phyloP scores from a whole-genome alignment of 2,329 filamentous ascomycete species.

The Botrytis medusae region DNA sequence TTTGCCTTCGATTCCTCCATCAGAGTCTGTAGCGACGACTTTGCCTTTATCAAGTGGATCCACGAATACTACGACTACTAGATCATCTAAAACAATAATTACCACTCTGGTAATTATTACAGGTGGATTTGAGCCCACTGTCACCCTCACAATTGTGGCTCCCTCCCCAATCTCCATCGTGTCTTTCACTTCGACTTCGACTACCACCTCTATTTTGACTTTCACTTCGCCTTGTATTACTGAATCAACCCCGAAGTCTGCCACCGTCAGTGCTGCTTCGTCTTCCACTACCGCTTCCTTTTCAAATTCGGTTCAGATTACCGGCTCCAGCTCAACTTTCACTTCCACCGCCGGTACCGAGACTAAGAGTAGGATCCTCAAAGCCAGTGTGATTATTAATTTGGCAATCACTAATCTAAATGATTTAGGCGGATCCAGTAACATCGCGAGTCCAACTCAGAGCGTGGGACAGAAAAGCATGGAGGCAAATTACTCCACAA shows the following conservation, averaged over 20 bases:
- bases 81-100: neutral
- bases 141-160: neutral
- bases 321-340: neutral
- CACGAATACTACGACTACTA: neutral
- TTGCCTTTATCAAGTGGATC: neutral
- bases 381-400: neutral
- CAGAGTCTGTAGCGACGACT: neutral
- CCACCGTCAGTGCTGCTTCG: neutral
- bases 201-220: neutral
- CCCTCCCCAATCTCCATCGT: neutral
- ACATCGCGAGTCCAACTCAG: neutral
- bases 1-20: neutral
- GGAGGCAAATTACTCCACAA: neutral
- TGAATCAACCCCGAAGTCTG: neutral
- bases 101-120: neutral
- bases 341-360: neutral
- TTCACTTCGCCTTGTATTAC: neutral
- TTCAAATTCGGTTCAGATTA: neutral
- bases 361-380: neutral
- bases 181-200: neutral
- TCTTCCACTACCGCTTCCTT: neutral
- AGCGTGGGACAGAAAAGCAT: neutral
- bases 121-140: neutral
- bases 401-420: neutral
- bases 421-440: neutral